Evolutionary conservation across 2,329 filamentous ascomycete species (phyloP).

Genomic region (Ophiostoma ulmi): DNA sequence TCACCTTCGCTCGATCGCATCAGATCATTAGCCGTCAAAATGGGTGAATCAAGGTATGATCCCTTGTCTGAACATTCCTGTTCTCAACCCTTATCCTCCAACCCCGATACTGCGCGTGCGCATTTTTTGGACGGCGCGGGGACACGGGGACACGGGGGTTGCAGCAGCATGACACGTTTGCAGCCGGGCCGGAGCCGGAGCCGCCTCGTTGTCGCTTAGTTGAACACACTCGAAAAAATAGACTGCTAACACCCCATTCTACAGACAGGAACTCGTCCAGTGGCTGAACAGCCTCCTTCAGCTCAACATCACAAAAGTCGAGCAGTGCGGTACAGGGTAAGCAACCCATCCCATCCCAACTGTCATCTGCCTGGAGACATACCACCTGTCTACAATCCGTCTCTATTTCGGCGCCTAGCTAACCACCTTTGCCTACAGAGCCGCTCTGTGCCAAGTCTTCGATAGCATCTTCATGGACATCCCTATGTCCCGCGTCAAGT

Average conservation of each 20-base stretch:
- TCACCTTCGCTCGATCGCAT: neutral
- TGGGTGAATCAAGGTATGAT: conserved; percentile 28
- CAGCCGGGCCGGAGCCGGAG: neutral
- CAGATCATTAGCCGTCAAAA: conserved; percentile 19
- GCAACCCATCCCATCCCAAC: conserved; percentile 4
- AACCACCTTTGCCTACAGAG: conserved; percentile 49
- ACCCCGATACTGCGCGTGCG: neutral
- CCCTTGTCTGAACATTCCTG: neutral
- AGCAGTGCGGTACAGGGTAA: conserved; percentile 45
- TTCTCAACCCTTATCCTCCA: neutral
- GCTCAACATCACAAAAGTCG: conserved; percentile 96
- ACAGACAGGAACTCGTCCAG: conserved; percentile 87
- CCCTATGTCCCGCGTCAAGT: conserved; percentile 93
- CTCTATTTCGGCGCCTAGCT: neutral
- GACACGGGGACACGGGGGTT: neutral
- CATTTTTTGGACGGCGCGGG: neutral
- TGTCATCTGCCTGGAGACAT: neutral
- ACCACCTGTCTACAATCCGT: neutral
- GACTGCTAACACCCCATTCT: conserved; percentile 5
- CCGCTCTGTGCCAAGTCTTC: conserved; percentile 93
- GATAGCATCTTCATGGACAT: conserved; percentile 97
- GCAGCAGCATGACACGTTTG: neutral
- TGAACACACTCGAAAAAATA: neutral
- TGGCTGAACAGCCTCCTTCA: conserved; percentile 98
- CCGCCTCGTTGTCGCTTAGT: neutral